Base-by-base conservation (phyloP, 306 rosid genomes). In the Sphenostylis stenocarpa region DNA sequence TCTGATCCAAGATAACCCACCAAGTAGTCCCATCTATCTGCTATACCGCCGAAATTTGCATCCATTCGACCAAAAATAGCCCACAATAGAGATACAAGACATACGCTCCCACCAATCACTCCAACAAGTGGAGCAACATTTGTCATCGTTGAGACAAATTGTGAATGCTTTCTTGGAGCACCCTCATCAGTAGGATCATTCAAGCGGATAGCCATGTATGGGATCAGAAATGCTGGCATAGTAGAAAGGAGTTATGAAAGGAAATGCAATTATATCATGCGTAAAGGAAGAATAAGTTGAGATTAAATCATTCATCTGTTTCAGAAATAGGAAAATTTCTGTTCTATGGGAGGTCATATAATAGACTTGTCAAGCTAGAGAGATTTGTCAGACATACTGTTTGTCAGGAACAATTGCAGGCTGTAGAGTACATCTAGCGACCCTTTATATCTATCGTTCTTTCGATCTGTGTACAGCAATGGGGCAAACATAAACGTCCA, bases 401-500 rank as follows among this genome's bases (percentile, higher is more conserved):
- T 94, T n/a, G 97, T 94, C 53, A 92, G 95, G 90, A 94, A 92
- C 97, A 92, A 87, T 84, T 92, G 98, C 49, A 90, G 44, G 56
- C 93, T 92, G 95, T 94, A 90, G 19, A 94, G 77, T 77, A 86
- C 84, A 67, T 90, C 97, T 2, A 94, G 81, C 52, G 96, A 90
- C 29, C 94, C 87, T 73, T 83, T 90, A 84, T 77, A 94, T 83
- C 91, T 79, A 73, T 90, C 86, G 81, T 89, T 84, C 81, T 80
- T 84, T 20, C 51, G 63, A 80, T 94, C 97, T 7, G 97, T 90
- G 88, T 84, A 90, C 52, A 92, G 88, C 85, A 92, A 79, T 6
- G 98, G 97, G 68, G 93, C 97, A 81, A 92, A 94, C 97, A 94
- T 87, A 70, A 94, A 78, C 3, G 97, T 94, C 98, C 98, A 94